A percentile compares a stretch with the other conserved stretches of the same genome.
Conservation (phyloP, 805 yeast species). For the Sungouiella blattae region DNA sequence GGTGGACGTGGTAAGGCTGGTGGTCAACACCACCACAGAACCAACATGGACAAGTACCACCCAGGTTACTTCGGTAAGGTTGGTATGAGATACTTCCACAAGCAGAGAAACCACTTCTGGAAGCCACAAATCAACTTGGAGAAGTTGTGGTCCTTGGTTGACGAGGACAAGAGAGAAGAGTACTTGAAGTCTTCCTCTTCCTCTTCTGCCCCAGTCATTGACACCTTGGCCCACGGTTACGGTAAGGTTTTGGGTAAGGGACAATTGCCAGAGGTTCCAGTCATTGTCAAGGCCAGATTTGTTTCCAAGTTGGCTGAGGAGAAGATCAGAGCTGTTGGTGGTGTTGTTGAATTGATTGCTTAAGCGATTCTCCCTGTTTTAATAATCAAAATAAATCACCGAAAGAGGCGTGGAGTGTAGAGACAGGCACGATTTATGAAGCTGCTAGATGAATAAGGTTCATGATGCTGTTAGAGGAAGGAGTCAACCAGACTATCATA, state of each 20-base stretch:
- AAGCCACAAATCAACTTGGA: slow-evolving; percentile 97
- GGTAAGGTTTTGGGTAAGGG: slow-evolving; percentile 99
- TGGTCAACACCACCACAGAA: slow-evolving; percentile 99
- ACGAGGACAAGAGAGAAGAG: slow-evolving; percentile 90
- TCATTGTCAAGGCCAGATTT: slow-evolving; percentile 98
- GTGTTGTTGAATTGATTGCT: slow-evolving; percentile 99
- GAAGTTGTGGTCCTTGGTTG: slow-evolving; percentile 96
- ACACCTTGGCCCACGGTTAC: slow-evolving; percentile 99
- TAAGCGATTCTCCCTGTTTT: slow-evolving; percentile 40
- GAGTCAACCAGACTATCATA: no score
- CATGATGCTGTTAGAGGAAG: no score
- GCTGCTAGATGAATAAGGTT: neutral
- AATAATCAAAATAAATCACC: slow-evolving; percentile 18
- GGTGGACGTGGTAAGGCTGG: slow-evolving; percentile 99
- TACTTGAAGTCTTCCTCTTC: slow-evolving; percentile 80
- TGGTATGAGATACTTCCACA: slow-evolving; percentile 99
- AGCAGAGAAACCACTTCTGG: slow-evolving; percentile 93
- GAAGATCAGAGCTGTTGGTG: slow-evolving; percentile 99
- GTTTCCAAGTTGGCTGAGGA: slow-evolving; percentile 99
- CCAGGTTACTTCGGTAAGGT: slow-evolving; percentile 99
- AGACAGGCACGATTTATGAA: no score
- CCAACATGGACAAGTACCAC: slow-evolving; percentile 99
- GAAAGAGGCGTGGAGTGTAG: neutral
- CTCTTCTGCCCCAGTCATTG: slow-evolving; percentile 97
- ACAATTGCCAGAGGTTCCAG: slow-evolving; percentile 95